Evolutionary conservation across 106 monocot genomes (phyloP), one percentile per base, ranked within the genome.

Genomic region (Dendrobium catenatum): DNA sequence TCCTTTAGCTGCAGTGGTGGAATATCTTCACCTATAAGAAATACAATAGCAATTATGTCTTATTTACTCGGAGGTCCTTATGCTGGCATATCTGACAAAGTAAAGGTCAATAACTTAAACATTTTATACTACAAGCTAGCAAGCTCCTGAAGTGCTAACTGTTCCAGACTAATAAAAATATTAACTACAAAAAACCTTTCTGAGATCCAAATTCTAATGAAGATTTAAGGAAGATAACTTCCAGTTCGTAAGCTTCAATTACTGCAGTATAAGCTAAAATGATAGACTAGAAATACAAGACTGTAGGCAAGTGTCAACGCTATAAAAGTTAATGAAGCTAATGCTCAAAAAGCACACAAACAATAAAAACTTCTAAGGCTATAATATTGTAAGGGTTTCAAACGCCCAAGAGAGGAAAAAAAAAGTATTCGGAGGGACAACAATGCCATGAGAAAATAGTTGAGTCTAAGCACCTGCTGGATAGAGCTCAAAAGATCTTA

Each of bases 1-100:
- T 99, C 99, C 78, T 95, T 99, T 78, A 99, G 86, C 82, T 93
- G 99, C 84, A 99, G 82, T 43, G 99, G 95, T 64, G 95, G 99
- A 72, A 99, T 84, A 81, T 99, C 99, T 89, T 99, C 99, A 85
- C 95, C 99, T 99, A 77, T 27, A 89, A 77, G 27, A 44, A 58
- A 77, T 13, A 76, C 24, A 76, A 48, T 48, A 48, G 49, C 3
- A 76, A 49, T 27, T 48, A 74, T 44, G 43, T 74, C n/a, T 74
- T 74, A 42, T 20, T 74, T 74, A 41, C 43, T 7, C 17, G 4
- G 3, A 37, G 22, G 19, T 56, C 15, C 13, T 17, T 19, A 17
- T 56, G 56, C 3, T 19, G 13, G 56, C 19, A 15, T 56, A 56
- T 67, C 22, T 67, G 26, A 64, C 4, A 20, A 18, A 22, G 22